These are phyloP conservation scores for Ogataea henricii DNA, from an alignment of 805 yeast genomes.

Conservation along the genomic window DNA sequence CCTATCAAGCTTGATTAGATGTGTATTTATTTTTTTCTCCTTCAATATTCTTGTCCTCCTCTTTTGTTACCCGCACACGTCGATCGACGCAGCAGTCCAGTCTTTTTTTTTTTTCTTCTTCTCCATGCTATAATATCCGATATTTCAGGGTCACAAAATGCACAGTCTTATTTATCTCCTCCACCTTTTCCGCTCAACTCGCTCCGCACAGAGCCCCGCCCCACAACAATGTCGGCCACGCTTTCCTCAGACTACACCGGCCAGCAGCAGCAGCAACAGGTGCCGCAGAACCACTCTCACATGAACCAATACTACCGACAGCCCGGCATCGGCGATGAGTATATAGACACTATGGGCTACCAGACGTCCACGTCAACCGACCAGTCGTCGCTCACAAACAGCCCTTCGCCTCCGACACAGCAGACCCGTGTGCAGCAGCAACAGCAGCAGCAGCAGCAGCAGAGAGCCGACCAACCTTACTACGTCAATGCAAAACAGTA, in stretches of 20 bases:
- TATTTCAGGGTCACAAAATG: constrained; percentile 4
- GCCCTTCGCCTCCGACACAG: constrained; percentile 23
- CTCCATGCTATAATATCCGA: constrained; percentile 10
- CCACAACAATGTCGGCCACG: constrained; percentile 18
- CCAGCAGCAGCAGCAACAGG: constrained; percentile 17
- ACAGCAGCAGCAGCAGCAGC: constrained; percentile 21
- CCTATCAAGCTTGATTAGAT: neutral
- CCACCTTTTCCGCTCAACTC: neutral
- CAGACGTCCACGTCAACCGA: constrained; percentile 24
- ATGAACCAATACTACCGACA: constrained; percentile 17
- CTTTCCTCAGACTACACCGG: constrained; percentile 20
- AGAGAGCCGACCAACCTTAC: constrained; percentile 88
- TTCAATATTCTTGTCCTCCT: neutral
- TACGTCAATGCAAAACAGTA: constrained; percentile 98
- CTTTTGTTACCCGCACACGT: constrained; percentile 8
- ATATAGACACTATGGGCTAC: constrained; percentile 22
- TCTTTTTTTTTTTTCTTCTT: neutral
- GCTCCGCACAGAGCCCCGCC: neutral
- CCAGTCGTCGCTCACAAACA: constrained; percentile 23
- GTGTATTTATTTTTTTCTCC: neutral
- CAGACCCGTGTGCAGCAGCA: constrained; percentile 8
- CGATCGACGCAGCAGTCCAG: constrained; percentile 4
- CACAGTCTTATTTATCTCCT: neutral
- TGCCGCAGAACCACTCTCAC: constrained; percentile 12
- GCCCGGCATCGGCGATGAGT: constrained; percentile 19